Conservation (phyloP, 768 basidiomycete species). For the Amyloporia xantha region DNA sequence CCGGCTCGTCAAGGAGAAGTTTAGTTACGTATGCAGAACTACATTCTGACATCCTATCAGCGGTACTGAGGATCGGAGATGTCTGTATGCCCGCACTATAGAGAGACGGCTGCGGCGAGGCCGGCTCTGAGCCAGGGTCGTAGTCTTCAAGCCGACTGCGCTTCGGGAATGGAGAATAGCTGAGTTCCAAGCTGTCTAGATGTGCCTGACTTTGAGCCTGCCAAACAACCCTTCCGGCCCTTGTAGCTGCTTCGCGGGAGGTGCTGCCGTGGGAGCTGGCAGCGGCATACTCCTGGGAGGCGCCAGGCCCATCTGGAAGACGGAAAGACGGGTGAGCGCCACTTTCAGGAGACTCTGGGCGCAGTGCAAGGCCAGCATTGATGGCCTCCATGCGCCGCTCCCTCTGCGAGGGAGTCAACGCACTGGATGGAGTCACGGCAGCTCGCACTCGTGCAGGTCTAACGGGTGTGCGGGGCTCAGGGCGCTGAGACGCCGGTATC, state of each 20-base stretch:
- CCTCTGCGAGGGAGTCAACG: constrained; percentile 1
- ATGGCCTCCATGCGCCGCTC: neutral
- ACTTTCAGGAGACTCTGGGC: neutral
- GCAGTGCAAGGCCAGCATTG: neutral
- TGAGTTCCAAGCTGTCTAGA: neutral
- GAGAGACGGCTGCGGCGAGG: neutral
- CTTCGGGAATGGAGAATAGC: neutral
- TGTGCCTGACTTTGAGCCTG: too few relatives aligned
- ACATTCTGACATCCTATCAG: neutral
- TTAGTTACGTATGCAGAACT: neutral
- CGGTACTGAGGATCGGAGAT: neutral
- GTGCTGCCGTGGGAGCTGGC: neutral
- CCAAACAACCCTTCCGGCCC: too few relatives aligned
- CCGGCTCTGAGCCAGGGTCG: neutral
- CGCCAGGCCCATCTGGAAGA: neutral
- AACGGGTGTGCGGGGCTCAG: neutral
- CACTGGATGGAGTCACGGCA: constrained; percentile 1
- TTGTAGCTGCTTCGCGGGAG: neutral
- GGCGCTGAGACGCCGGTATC: neutral
- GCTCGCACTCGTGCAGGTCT: neutral
- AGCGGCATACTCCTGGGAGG: neutral
- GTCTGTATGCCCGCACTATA: constrained; percentile 5
- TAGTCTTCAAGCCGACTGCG: neutral
- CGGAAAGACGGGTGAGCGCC: neutral
- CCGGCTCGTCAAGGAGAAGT: neutral